Conservation (phyloP, 352 stramenopile species). For the Phytophthora tubulina region DNA sequence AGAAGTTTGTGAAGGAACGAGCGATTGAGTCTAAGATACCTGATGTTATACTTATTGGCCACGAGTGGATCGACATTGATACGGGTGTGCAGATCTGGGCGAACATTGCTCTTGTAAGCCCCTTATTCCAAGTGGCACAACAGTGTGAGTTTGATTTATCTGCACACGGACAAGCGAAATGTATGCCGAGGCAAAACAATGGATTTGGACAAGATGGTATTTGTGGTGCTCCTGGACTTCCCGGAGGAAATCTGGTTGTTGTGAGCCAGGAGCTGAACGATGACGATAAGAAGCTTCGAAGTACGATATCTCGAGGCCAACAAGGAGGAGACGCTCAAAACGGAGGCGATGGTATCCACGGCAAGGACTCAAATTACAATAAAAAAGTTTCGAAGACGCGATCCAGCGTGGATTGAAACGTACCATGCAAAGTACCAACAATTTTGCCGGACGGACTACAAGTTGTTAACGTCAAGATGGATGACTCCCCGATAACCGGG, state of each 20-base stretch:
- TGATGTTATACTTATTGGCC: conserved; percentile 23
- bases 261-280: conserved; percentile 10
- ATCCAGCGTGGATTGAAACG: background rate
- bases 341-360: conserved; percentile 22
- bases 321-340: conserved; percentile 18
- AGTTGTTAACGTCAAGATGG: background rate
- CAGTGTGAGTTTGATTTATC: conserved; percentile 9
- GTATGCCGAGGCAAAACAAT: background rate
- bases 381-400: background rate
- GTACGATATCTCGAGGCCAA: conserved; percentile 18
- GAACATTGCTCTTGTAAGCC: conserved; percentile 29
- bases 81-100: conserved; percentile 12
- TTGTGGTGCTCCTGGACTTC: conserved; percentile 17
- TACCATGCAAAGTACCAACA: background rate
- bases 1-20: conserved; percentile 24
- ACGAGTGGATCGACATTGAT: conserved; percentile 22
- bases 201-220: background rate
- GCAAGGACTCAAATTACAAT: conserved; percentile 15
- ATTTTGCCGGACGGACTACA: background rate
- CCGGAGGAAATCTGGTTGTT: conserved; percentile 27
- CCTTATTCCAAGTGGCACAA: conserved; percentile 4
- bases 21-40: conserved; percentile 5
- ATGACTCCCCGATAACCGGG: conserved; percentile 5
- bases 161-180: conserved; percentile 1
- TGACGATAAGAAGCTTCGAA: background rate